phyloP scores from a whole-genome alignment of 192 early-diverging fungal species.

The Funneliformis geosporum region DNA sequence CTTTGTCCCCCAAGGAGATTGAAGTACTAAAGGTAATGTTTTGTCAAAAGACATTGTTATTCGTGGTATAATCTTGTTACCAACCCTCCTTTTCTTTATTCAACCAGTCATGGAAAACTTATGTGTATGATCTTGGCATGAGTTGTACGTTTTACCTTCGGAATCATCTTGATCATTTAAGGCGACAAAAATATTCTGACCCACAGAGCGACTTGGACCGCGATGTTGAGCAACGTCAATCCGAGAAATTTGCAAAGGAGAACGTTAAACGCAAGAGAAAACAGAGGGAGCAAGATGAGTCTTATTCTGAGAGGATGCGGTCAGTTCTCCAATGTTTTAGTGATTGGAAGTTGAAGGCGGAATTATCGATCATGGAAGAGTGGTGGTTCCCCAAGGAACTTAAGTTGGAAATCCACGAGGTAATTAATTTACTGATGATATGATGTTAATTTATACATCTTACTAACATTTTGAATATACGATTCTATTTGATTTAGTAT shows the following conservation, averaged over 20 bases:
- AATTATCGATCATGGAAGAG: conserved; percentile 28
- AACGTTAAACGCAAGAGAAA: conserved; percentile 29
- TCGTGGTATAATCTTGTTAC: too few relatives aligned
- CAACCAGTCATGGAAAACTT: conserved; percentile 28
- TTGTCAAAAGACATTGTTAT: not conserved
- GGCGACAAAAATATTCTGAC: conserved; percentile 30
- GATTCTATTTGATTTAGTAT: conserved; percentile 27
- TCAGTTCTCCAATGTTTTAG: conserved; percentile 24
- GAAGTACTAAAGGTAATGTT: conserved; percentile 29
- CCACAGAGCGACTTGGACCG: not conserved
- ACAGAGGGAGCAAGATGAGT: conserved; percentile 26
- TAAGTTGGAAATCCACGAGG: conserved; percentile 32
- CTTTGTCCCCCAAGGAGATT: conserved; percentile 18
- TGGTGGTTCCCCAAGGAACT: conserved; percentile 36
- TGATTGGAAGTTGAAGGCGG: conserved; percentile 14
- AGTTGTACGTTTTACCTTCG: conserved; percentile 31
- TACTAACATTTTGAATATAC: too few relatives aligned
- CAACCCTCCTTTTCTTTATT: too few relatives aligned
- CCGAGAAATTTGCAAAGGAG: conserved; percentile 19
- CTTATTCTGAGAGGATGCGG: conserved; percentile 11
- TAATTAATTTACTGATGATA: not conserved
- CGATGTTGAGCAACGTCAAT: conserved; percentile 25
- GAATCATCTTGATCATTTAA: conserved; percentile 23
- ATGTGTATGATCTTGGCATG: conserved; percentile 33
- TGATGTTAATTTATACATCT: too few relatives aligned